phyloP scores from a whole-genome alignment of 208 protist species.

The Leishmania amazonensis region DNA sequence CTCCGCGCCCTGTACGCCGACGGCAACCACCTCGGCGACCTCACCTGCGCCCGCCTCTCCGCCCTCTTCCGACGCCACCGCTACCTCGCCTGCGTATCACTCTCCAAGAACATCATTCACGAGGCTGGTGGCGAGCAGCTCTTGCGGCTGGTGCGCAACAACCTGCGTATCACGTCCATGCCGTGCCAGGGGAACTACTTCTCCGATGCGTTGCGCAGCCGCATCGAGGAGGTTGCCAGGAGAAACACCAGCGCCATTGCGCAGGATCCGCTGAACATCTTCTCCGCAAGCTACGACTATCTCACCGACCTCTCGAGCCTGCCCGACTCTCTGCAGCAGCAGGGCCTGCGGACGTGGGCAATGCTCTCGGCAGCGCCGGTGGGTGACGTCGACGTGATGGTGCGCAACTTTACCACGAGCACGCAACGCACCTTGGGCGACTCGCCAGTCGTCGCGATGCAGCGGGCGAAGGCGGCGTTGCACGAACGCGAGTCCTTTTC shows the following conservation, averaged over 20 bases:
- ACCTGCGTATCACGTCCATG: conserved; percentile 54
- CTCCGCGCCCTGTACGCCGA: conserved; percentile 57
- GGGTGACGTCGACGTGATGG: conserved; percentile 66
- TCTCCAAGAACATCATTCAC: conserved; percentile 66
- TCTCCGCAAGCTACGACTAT: conserved; percentile 57
- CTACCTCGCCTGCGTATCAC: conserved; percentile 52
- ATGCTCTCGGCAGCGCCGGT: conserved; percentile 70
- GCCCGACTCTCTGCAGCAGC: conserved; percentile 43
- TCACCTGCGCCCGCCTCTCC: conserved; percentile 59
- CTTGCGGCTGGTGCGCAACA: conserved; percentile 67
- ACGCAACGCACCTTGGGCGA: conserved; percentile 46
- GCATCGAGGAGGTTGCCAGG: conserved; percentile 41
- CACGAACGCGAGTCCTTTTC: conserved; percentile 34
- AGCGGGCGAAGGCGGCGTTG: conserved; percentile 40
- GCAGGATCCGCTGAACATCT: conserved; percentile 71
- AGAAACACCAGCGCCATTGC: conserved; percentile 41
- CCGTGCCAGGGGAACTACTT: conserved; percentile 56
- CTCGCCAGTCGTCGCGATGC: conserved; percentile 22
- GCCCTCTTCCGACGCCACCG: conserved; percentile 69
- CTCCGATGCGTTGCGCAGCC: conserved; percentile 42
- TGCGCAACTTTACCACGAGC: conserved; percentile 64
- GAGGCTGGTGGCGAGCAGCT: conserved; percentile 79
- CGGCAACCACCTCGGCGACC: conserved; percentile 67
- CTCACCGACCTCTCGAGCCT: conserved; percentile 52
- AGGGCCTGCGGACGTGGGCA: conserved; percentile 75